phyloP scores from a whole-genome alignment of 495 filamentous ascomycete genomes.

The Letharia lupina region DNA sequence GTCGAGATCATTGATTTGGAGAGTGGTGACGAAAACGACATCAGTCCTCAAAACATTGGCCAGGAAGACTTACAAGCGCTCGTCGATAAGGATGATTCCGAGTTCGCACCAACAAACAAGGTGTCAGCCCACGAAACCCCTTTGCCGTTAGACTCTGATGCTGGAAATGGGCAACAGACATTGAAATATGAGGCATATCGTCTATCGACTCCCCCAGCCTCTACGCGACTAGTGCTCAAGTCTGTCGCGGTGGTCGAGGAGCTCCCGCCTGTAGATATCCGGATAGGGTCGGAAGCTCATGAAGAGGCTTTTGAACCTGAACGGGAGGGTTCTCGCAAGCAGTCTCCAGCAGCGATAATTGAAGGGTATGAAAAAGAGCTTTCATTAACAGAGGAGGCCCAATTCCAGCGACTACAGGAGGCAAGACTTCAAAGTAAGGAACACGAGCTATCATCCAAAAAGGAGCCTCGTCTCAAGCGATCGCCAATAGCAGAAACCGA shows the following conservation, averaged over 20 bases:
- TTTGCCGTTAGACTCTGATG: not conserved
- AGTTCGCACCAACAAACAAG: not conserved
- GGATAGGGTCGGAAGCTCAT: not conserved
- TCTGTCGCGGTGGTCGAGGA: not conserved
- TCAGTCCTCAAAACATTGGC: not conserved
- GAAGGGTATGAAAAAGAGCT: not conserved
- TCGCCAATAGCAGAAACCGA: not conserved
- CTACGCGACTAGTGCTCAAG: not conserved
- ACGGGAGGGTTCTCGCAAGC: not conserved
- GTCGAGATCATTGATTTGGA: conserved; percentile 22
- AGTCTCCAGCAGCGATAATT: not conserved
- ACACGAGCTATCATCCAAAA: not conserved
- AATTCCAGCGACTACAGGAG: not conserved
- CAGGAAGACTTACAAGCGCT: not conserved
- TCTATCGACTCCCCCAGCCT: not conserved
- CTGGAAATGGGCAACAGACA: not conserved
- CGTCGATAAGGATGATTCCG: not conserved
- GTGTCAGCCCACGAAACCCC: not conserved
- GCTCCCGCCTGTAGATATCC: not conserved
- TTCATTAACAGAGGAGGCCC: not conserved
- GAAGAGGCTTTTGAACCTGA: not conserved
- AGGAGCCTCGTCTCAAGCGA: not conserved
- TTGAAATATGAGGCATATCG: not conserved
- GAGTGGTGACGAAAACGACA: conserved; percentile 17
- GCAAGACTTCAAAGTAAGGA: not conserved